Conservation (phyloP, 1,139 yeast genomes). For the Waltiozyma sp. region DNA sequence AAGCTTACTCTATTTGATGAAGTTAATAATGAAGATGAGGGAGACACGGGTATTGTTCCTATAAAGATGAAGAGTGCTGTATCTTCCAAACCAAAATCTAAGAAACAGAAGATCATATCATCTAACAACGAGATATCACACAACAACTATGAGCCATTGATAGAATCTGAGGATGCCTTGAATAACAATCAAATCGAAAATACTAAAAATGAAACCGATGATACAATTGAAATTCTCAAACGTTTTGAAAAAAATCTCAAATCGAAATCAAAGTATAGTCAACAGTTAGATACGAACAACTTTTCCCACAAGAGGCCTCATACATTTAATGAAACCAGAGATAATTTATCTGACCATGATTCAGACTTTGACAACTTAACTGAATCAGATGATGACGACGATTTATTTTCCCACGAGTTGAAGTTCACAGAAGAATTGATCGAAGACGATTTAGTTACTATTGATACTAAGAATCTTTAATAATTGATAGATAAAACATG, state of each 20-base stretch:
- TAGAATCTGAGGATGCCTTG: too few species aligned
- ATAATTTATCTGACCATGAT: constrained; percentile 3
- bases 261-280: neutral
- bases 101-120: too few species aligned
- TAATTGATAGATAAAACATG: too few species aligned
- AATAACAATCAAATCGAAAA: constrained; percentile 30
- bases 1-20: constrained; percentile 20
- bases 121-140: too few species aligned
- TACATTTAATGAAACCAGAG: too few species aligned
- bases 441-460: constrained; percentile 18
- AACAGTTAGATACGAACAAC: too few species aligned
- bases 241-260: neutral
- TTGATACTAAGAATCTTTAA: constrained; percentile 8
- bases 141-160: too few species aligned
- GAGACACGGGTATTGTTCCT: constrained; percentile 15
- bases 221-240: neutral
- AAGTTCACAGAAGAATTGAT: constrained; percentile 12
- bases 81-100: too few species aligned
- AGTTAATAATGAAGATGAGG: constrained; percentile 19
- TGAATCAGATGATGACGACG: constrained; percentile 12
- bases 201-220: constrained; percentile 16
- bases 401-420: constrained; percentile 17
- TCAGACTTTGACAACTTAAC: constrained; percentile 15
- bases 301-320: too few species aligned
- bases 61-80: constrained; percentile 32